Base-by-base conservation (phyloP, 768 basidiomycete genomes). In the Sistotremastrum niveocremeum region DNA sequence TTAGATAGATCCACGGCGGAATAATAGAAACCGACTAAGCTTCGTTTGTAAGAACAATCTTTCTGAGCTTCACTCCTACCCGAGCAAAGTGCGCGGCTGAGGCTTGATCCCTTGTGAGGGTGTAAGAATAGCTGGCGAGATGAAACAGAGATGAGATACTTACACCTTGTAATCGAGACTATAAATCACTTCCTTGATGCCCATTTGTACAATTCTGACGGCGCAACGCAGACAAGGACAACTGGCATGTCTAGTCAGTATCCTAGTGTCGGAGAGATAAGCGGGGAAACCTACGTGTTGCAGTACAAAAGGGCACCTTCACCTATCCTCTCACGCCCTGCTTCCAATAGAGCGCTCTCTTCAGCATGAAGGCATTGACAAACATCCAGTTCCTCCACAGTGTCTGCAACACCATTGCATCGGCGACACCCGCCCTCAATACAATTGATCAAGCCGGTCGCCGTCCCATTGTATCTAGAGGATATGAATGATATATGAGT, bases 151-250 rank as follows among this genome's bases (percentile, higher is more conserved):
- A 3, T 11, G 30, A 20, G 4, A 34, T 10, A 71, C 84, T 55
- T 53, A 88, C 95, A 98, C 88, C 70, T 89, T 90, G 64, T 99
- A 99, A 44, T 80, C 79, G 46, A 97, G 65, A 59, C 91, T 94
- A 60, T 98, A 99, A 4, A 98, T 86, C 3, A 99, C 94, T 47
- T 80, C 81, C 49, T 75, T 80, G 12, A 98, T 83, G 0, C 93
- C 94, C 20, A 81, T 84, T 58, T 99, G 94, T 30, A 97, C 91
- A 53, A 98, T 97, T 62, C 98, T 98, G 63, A 97, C 80, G 0
- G 93, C 89, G 59, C 95, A 99, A 52, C 76, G 80, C n/a, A 98
- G 68, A 60, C 95, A 99, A 0, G 95, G 95, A 56, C 95, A 99
- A n/a, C 93, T 98, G 57, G 11, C 43, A 41, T 48, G 46, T 45